Base-by-base conservation (phyloP, 2,329 filamentous ascomycete genomes). In the Pseudogymnoascus sp. region DNA sequence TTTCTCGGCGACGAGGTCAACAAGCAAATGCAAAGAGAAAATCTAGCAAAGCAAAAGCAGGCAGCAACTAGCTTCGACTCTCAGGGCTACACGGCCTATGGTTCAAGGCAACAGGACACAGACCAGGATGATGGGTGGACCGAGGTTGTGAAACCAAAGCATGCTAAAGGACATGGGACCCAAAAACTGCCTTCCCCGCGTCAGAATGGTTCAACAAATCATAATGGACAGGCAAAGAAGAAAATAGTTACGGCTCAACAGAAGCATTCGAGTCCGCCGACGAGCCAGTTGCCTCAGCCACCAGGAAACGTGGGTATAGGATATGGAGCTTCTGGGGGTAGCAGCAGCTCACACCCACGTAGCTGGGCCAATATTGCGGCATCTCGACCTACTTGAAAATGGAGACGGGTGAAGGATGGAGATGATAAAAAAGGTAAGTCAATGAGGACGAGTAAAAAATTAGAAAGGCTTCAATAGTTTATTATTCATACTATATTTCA, bases 321-420 rank as follows among this genome's bases (percentile, higher is more conserved):
- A 4, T 54, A 54, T 5, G 47, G 47, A 9, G 28, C n/a, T 5
- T 2, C 47, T 54, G 28, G 28, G 8, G 9, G 8, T 11, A 14
- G 47, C 7, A 54, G 16, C 16, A 54, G 25, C 43, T 16, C 28
- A 3, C n/a, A 33, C 12, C 47, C 47, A 16, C 47, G 28, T 20
- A 54, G 47, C 28, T 54, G 47, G 47, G 47, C 47, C 16, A 54
- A 54, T 18, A 54, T 54, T 54, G 47, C 47, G 9, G 47, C 47
- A 14, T 54, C 47, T 7, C 33, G 12, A 22, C 43, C 25, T 18
- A 4, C n/a, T 30, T 54, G 28, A 33, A 30, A 54, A 50, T n/a
- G 9, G 47, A 20, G 3, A n/a, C 4, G 9, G 8, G 9, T 1
- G 6, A 12, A 8, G 28, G n/a, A 8, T 2, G 47, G 18, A 18